phyloP scores from a whole-genome alignment of 192 early-diverging fungal species.

The Lobosporangium transversale region DNA sequence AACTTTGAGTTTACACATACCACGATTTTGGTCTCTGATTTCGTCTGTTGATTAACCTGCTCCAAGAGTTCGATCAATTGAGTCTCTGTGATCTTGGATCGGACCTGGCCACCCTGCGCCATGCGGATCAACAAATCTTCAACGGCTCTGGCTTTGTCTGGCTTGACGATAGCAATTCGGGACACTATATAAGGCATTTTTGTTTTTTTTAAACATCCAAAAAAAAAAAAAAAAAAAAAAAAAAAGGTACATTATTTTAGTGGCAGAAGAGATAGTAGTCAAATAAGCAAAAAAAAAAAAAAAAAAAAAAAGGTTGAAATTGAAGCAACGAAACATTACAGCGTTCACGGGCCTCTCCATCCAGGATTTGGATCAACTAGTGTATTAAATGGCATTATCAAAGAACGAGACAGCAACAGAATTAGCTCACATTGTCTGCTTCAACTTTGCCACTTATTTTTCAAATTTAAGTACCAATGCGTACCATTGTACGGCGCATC shows the following conservation, averaged over 20 bases:
- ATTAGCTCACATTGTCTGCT: too few species aligned
- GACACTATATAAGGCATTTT: constrained; percentile 69
- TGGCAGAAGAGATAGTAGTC: too few species aligned
- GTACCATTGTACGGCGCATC: constrained; percentile 81
- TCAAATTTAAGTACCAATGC: too few species aligned
- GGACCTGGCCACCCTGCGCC: constrained; percentile 86
- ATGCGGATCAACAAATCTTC: constrained; percentile 92
- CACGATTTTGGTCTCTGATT: constrained; percentile 78
- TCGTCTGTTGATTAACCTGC: constrained; percentile 80
- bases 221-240: too few species aligned
- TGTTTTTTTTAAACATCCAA: too few species aligned
- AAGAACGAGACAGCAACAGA: too few species aligned
- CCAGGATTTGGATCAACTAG: constrained; percentile 84
- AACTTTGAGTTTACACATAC: too few species aligned
- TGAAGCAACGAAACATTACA: constrained; percentile 61
- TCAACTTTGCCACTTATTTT: too few species aligned
- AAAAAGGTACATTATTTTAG: too few species aligned
- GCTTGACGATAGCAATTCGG: constrained; percentile 92
- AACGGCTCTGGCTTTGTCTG: constrained; percentile 86
- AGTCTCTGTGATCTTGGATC: constrained; percentile 82
- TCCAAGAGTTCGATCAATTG: constrained; percentile 88
- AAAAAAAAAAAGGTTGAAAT: too few species aligned
- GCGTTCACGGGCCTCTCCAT: constrained; percentile 83
- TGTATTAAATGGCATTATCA: neutral
- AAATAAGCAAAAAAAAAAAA: too few species aligned